Percentiles rank a stretch among this genome's conserved stretches.
phyloP scores from a whole-genome alignment of 2,329 filamentous ascomycete species.

The Cercospora sp. region DNA sequence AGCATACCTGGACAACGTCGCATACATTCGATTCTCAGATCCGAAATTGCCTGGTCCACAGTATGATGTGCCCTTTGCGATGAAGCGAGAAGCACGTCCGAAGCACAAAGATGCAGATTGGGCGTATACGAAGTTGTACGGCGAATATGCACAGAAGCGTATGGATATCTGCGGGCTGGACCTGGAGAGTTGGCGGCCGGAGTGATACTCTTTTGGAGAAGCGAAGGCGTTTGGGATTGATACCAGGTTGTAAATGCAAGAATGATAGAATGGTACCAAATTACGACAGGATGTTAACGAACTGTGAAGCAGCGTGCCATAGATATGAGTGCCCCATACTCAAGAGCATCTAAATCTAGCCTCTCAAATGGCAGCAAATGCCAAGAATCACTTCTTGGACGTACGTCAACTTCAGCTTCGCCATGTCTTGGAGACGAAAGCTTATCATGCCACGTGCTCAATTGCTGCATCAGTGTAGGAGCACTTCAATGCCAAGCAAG shows the following conservation, averaged over 20 bases:
- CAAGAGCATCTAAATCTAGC: neutral
- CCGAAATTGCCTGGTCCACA: conserved; percentile 53
- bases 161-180: conserved; percentile 57
- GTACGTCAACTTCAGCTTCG: conserved; percentile 1
- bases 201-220: neutral
- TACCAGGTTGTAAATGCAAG: neutral
- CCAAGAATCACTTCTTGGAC: neutral
- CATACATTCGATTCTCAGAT: conserved; percentile 51
- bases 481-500: neutral
- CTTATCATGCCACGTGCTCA: conserved; percentile 8
- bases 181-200: conserved; percentile 45
- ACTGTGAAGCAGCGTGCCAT: neutral
- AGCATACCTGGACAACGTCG: conserved; percentile 44
- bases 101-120: conserved; percentile 48
- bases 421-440: conserved; percentile 1
- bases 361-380: neutral
- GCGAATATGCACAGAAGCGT: conserved; percentile 50
- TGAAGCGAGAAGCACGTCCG: conserved; percentile 46
- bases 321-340: neutral
- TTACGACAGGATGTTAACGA: neutral
- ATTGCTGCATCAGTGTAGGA: conserved; percentile 6
- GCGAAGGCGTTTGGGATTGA: neutral
- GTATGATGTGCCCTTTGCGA: conserved; percentile 50
- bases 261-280: neutral
- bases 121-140: conserved; percentile 53